phyloP scores from a whole-genome alignment of 345 rosid species.

The Cardamine resedifolia region DNA sequence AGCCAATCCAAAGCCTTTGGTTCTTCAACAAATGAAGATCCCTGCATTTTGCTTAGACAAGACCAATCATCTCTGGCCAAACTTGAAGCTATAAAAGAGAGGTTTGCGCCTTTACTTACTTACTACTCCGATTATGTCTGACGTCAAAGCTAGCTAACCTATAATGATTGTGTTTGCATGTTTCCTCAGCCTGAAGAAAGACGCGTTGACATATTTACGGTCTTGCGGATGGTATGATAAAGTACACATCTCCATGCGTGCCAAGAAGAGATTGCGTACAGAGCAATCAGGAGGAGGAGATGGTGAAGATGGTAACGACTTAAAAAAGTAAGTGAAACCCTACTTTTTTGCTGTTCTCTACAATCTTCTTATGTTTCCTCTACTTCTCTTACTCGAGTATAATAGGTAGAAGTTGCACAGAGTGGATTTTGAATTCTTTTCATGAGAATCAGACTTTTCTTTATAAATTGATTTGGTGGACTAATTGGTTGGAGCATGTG shows the following conservation, averaged over 20 bases:
- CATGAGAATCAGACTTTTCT: neutral
- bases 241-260: constrained; percentile 58
- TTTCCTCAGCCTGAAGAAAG: constrained; percentile 57
- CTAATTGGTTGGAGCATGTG: constrained; percentile 25
- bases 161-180: constrained; percentile 14
- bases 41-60: constrained; percentile 61
- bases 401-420: neutral
- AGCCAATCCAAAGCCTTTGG: constrained; percentile 35
- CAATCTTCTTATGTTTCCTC: neutral
- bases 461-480: neutral
- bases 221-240: constrained; percentile 73
- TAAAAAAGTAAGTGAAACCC: constrained; percentile 57
- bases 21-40: constrained; percentile 41
- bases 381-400: neutral
- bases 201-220: constrained; percentile 58
- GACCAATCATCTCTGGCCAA: constrained; percentile 58
- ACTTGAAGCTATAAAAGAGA: constrained; percentile 67
- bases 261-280: constrained; percentile 53
- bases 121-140: neutral
- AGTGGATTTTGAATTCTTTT: neutral
- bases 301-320: constrained; percentile 36
- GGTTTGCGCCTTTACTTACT: constrained; percentile 34
- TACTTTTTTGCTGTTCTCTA: neutral
- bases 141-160: constrained; percentile 16
- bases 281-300: constrained; percentile 46